These are phyloP conservation scores for Thymus quinquecostatus DNA, from an alignment of 257 asterid species.

Conservation along the genomic window DNA sequence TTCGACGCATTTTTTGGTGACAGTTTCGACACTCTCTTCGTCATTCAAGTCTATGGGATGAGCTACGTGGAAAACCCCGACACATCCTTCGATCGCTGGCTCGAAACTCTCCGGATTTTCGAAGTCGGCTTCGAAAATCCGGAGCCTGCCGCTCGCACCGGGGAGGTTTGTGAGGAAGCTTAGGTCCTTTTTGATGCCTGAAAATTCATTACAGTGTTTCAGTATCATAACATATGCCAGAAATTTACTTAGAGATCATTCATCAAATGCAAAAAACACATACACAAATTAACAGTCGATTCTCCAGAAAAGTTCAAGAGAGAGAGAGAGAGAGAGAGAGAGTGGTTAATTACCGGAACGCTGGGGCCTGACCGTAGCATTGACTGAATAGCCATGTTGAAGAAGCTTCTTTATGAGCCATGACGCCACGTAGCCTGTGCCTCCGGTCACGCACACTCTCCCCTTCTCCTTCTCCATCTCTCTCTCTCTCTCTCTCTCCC, in stretches of 20 bases:
- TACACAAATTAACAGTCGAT: no score
- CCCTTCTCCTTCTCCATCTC: slow-evolving; percentile 29
- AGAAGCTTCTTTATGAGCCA: slow-evolving; percentile 55
- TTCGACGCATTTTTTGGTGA: slow-evolving; percentile 31
- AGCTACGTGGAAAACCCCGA: slow-evolving; percentile 68
- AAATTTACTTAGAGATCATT: no score
- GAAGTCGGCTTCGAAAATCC: slow-evolving; percentile 60
- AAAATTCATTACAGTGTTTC: not conserved
- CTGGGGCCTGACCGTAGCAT: slow-evolving; percentile 42
- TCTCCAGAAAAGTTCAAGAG: no score
- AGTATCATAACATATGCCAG: not conserved
- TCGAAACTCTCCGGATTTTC: slow-evolving; percentile 52
- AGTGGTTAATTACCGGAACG: slow-evolving; percentile 23
- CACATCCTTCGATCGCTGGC: slow-evolving; percentile 61
- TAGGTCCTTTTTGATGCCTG: slow-evolving; percentile 46
- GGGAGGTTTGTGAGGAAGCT: slow-evolving; percentile 55
- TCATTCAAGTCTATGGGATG: slow-evolving; percentile 47
- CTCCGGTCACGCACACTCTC: slow-evolving; percentile 55
- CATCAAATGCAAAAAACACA: no score
- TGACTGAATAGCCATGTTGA: slow-evolving; percentile 50
- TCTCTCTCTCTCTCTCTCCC: not conserved
- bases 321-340: no score
- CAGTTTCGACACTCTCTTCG: slow-evolving; percentile 42
- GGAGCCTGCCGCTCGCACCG: slow-evolving; percentile 53
- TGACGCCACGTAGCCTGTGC: slow-evolving; percentile 50